Evolutionary conservation across 306 rosid genomes (phyloP).

Genomic region (Dicorynia guianensis): DNA sequence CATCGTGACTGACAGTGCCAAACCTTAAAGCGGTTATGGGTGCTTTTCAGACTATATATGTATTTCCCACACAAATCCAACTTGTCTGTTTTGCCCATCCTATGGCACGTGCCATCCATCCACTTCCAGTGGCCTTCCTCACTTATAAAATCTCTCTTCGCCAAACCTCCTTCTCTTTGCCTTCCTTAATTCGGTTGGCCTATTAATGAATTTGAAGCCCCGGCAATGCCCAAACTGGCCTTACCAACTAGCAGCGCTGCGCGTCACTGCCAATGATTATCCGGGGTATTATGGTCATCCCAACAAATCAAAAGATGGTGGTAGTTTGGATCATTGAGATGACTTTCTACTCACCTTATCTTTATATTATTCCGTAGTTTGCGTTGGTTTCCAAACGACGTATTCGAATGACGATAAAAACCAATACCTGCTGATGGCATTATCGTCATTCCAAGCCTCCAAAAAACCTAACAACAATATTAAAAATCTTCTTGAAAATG

Average conservation of each 20-base stretch:
- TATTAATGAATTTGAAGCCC: constrained; percentile 40
- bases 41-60: constrained; percentile 56
- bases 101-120: constrained; percentile 64
- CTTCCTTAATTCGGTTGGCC: constrained; percentile 46
- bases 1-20: constrained; percentile 68
- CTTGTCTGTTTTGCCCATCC: constrained; percentile 56
- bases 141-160: constrained; percentile 26
- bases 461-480: neutral
- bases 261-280: constrained; percentile 42
- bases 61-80: constrained; percentile 60
- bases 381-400: constrained; percentile 63
- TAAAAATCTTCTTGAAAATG: neutral
- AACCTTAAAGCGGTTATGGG: constrained; percentile 69
- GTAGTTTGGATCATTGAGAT: constrained; percentile 79
- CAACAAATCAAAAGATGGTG: constrained; percentile 43
- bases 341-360: constrained; percentile 86
- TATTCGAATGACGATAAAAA: constrained; percentile 55
- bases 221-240: constrained; percentile 40
- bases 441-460: constrained; percentile 30
- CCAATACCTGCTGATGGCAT: constrained; percentile 44
- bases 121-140: constrained; percentile 39
- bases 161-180: constrained; percentile 17
- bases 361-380: constrained; percentile 77
- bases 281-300: constrained; percentile 54
- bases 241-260: neutral